Evolutionary conservation across 768 basidiomycete species (phyloP), one percentile per base, ranked within the genome.

Genomic region (Boletus tylopilopsis): DNA sequence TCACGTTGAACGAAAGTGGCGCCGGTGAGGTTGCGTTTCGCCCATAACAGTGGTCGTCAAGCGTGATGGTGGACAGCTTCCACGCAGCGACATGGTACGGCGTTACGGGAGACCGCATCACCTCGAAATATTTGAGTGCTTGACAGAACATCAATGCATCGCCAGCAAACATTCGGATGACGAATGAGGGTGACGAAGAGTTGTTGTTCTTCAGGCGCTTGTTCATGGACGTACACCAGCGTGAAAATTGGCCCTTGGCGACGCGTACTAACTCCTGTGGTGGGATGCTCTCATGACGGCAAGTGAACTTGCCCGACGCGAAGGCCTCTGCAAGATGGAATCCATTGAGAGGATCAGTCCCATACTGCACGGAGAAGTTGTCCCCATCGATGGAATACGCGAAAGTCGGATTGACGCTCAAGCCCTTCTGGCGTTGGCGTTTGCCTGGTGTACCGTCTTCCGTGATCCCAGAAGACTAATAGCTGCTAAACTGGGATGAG

Each of bases 271-370:
- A 1, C 6, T 59, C 52, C 3, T 36, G 41, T 5, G 44, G 27
- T 3, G 40, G 43, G 24, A 58, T 48, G 6, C 5, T 10, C 1
- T 50, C 47, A 0, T 21, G 32, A 16, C 24, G 39, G 10, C 15
- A 23, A n/a, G 22, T 36, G 12, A 49, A 57, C 27, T 40, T 50
- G 2, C 50, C 53, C 3, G 60, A 56, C 9, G 49, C 15, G 16
- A 59, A 59, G 0, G 49, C 50, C 30, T 68, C 66, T 1, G 66
- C 68, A 16, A 65, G 59, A 35, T 69, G 66, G 33, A 69, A 68
- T 11, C 64, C 62, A 0, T n/a, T 24, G 29, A 66, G 49, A 11
- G 64, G 57, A 45, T 66, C 68, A 0, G 61, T 60, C n/a, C 57
- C 66, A 23, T 66, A 68, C 25, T 68, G 66, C 1, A 63, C 56